Percentiles rank a stretch among this genome's conserved stretches.
Conservation (phyloP, 1,139 yeast genomes). For the Taphrina sp. region DNA sequence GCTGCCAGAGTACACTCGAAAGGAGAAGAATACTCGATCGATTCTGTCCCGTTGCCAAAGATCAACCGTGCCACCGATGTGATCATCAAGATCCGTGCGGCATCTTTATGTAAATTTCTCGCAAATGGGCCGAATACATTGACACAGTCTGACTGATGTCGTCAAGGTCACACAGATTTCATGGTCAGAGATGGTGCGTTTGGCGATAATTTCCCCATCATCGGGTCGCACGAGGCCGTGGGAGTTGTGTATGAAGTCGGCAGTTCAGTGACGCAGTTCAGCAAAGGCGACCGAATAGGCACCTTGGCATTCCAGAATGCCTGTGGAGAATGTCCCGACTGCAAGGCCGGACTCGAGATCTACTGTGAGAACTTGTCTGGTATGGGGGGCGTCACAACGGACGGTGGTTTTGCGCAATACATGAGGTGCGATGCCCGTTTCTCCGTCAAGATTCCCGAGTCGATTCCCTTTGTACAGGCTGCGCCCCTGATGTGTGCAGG, state of each 20-base stretch:
- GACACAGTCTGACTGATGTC: too few species aligned
- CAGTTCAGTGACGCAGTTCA: not conserved
- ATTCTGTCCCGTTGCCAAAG: constrained; percentile 1
- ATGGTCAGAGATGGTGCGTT: constrained; percentile 57
- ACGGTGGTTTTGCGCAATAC: constrained; percentile 77
- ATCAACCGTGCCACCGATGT: constrained; percentile 6
- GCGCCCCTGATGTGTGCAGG: constrained; percentile 83
- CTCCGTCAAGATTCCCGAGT: constrained; percentile 72
- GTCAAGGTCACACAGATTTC: constrained; percentile 17
- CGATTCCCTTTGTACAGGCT: constrained; percentile 67
- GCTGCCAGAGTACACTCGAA: constrained; percentile 19
- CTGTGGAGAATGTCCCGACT: constrained; percentile 14
- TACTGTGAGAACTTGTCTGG: constrained; percentile 22
- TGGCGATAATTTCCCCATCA: constrained; percentile 15
- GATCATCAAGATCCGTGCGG: constrained; percentile 8
- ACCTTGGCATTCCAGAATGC: constrained; percentile 15
- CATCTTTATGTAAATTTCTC: too few species aligned
- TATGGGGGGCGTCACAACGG: constrained; percentile 16
- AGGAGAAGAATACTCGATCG: constrained; percentile 13
- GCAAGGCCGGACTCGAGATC: constrained; percentile 11
- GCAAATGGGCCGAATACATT: too few species aligned
- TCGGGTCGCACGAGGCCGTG: constrained; percentile 15
- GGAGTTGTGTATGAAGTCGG: constrained; percentile 5
- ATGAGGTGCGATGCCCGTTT: constrained; percentile 83
- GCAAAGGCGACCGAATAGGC: constrained; percentile 12